Percentiles rank a stretch among this genome's conserved stretches.
Evolutionary conservation across 139 green algal species (phyloP).

Genomic region (Chlamydomonas asymmetrica): DNA sequence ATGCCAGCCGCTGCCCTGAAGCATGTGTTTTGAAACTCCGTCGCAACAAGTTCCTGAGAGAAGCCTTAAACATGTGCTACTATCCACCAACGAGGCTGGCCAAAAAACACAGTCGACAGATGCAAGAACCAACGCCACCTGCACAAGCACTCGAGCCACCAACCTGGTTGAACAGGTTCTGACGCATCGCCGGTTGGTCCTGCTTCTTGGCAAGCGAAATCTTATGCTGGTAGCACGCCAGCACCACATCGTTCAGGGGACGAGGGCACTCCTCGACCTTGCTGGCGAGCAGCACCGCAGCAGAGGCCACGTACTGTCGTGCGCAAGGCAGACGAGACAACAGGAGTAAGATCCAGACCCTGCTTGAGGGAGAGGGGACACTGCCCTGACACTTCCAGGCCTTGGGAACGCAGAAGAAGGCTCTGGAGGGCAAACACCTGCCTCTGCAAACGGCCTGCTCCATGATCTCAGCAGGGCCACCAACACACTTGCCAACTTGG

Average conservation of each 20-base stretch:
- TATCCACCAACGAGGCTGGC: not conserved
- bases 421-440: not conserved
- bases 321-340: not conserved
- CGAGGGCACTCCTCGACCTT: slow-evolving; percentile 30
- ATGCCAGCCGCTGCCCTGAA: no score
- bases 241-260: slow-evolving; percentile 16
- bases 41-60: not conserved
- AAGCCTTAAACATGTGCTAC: not conserved
- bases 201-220: slow-evolving; percentile 24
- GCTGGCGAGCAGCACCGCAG: slow-evolving; percentile 18
- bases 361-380: no score
- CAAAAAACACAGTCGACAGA: not conserved
- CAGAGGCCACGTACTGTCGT: slow-evolving; percentile 18
- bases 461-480: not conserved
- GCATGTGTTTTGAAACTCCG: not conserved
- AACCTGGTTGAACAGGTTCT: slow-evolving; percentile 17
- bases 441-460: not conserved
- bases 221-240: slow-evolving; percentile 15
- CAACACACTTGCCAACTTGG: not conserved
- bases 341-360: no score
- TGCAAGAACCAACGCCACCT: not conserved
- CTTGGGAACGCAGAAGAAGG: no score
- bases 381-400: no score
- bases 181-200: no score
- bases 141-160: not conserved